phyloP scores from a whole-genome alignment of 225 moss, liverwort and hornwort genomes.

The Rhytidiadelphus loreus region DNA sequence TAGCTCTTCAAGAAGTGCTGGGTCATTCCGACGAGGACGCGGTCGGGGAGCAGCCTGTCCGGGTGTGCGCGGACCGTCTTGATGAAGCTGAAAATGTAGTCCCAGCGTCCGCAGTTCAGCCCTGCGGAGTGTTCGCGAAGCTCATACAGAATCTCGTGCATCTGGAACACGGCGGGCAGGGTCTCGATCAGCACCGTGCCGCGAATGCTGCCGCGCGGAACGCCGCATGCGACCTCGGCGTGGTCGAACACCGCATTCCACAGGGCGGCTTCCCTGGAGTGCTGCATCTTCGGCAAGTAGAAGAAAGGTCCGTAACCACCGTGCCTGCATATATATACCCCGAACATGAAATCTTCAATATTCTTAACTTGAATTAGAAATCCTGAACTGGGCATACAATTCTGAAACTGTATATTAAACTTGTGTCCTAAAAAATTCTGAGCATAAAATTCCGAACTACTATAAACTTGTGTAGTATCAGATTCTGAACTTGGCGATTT shows the following conservation, averaged over 20 bases:
- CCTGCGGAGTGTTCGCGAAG: constrained; percentile 70
- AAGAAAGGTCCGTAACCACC: constrained; percentile 71
- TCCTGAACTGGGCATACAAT: neutral
- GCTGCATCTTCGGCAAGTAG: constrained; percentile 88
- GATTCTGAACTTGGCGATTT: neutral
- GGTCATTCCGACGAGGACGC: constrained; percentile 62
- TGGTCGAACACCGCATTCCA: constrained; percentile 73
- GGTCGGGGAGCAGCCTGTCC: constrained; percentile 64
- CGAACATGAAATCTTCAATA: neutral
- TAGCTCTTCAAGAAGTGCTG: constrained; percentile 75
- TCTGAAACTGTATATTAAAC: neutral
- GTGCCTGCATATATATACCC: constrained; percentile 16
- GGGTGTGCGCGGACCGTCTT: constrained; percentile 72
- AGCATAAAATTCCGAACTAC: neutral
- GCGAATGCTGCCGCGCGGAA: constrained; percentile 53
- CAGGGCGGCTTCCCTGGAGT: constrained; percentile 69
- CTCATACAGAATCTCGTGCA: constrained; percentile 88
- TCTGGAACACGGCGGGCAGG: constrained; percentile 76
- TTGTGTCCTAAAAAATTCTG: neutral
- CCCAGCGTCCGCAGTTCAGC: constrained; percentile 80
- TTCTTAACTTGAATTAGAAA: neutral
- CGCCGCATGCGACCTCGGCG: constrained; percentile 39
- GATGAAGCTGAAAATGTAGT: constrained; percentile 91
- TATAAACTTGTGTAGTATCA: neutral
- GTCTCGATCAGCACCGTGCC: constrained; percentile 81